Evolutionary conservation across 192 early-diverging fungal genomes (phyloP).

Genomic region (Gorgonomyces haynaldii): DNA sequence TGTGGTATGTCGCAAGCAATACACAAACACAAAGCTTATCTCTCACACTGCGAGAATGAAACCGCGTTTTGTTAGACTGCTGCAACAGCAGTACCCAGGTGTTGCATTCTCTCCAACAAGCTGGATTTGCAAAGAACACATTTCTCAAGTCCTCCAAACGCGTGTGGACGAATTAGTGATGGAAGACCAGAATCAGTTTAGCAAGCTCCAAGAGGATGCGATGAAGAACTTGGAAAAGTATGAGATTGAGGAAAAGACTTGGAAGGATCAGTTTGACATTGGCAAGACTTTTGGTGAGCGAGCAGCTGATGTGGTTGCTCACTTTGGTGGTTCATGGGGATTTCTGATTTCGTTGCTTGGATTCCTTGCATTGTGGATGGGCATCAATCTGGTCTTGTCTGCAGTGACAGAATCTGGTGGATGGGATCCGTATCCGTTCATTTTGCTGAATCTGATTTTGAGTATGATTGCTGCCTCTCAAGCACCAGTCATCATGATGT

Average conservation of each 20-base stretch:
- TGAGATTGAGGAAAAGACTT: constrained; percentile 26
- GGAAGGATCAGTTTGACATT: constrained; percentile 32
- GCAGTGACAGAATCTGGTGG: neutral
- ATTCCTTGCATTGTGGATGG: constrained; percentile 18
- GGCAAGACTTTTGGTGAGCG: constrained; percentile 21
- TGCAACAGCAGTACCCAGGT: neutral
- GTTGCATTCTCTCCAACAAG: neutral
- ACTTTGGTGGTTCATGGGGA: constrained; percentile 24
- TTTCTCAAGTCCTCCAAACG: neutral
- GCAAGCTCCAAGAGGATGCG: constrained; percentile 22
- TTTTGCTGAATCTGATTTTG: constrained; percentile 32
- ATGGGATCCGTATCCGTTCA: constrained; percentile 34
- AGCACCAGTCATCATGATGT: constrained; percentile 44
- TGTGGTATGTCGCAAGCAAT: no score
- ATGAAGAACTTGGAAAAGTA: constrained; percentile 27
- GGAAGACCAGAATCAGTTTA: constrained; percentile 15
- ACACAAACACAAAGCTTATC: no score
- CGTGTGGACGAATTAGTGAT: constrained; percentile 24
- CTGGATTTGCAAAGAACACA: neutral
- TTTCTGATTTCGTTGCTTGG: constrained; percentile 18
- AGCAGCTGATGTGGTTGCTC: constrained; percentile 24
- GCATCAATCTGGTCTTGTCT: constrained; percentile 10
- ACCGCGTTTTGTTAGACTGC: constrained; percentile 1
- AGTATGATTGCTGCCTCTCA: constrained; percentile 29
- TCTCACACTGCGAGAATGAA: neutral